Conservation (phyloP, 2,329 filamentous ascomycete species). For the Escovopsis weberi region DNA sequence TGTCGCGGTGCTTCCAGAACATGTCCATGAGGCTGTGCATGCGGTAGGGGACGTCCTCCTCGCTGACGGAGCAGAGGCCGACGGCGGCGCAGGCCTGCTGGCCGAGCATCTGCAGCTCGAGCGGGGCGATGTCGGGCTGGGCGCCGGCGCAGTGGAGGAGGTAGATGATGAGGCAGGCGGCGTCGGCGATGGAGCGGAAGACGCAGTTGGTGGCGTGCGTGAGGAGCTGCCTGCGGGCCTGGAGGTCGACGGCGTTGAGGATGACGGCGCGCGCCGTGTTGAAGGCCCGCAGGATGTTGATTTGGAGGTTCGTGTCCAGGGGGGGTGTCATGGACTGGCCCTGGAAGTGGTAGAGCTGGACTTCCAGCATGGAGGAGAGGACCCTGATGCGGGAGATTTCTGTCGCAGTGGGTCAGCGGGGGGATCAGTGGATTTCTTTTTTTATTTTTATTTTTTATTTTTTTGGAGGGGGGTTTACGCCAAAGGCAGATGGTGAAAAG, state of each 20-base stretch:
- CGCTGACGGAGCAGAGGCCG: slow-evolving; percentile 29
- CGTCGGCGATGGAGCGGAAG: slow-evolving; percentile 31
- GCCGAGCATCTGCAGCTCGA: slow-evolving; percentile 17
- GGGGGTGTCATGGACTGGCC: neutral
- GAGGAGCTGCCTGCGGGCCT: slow-evolving; percentile 25
- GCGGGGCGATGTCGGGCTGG: slow-evolving; percentile 16
- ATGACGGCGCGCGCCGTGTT: slow-evolving; percentile 33
- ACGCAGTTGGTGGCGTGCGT: slow-evolving; percentile 35
- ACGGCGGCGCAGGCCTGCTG: slow-evolving; percentile 21
- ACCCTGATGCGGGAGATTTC: slow-evolving; percentile 35
- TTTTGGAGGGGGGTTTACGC: too few species aligned
- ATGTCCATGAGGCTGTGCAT: slow-evolving; percentile 32
- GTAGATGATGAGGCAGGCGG: slow-evolving; percentile 30
- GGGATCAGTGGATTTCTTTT: too few species aligned
- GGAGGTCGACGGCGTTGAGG: slow-evolving; percentile 26
- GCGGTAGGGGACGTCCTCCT: slow-evolving; percentile 33
- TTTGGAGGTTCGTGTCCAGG: slow-evolving; percentile 16
- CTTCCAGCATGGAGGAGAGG: slow-evolving; percentile 34
- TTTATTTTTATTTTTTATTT: too few species aligned
- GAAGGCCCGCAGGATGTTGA: slow-evolving; percentile 32
- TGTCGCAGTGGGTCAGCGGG: slow-evolving; percentile 13
- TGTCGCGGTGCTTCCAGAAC: slow-evolving; percentile 28
- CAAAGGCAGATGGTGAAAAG: too few species aligned
- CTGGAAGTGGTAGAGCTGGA: slow-evolving; percentile 37
- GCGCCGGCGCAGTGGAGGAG: slow-evolving; percentile 30